These are phyloP conservation scores for Cucumis melo DNA, from an alignment of 306 rosid genomes.

Conservation along the genomic window DNA sequence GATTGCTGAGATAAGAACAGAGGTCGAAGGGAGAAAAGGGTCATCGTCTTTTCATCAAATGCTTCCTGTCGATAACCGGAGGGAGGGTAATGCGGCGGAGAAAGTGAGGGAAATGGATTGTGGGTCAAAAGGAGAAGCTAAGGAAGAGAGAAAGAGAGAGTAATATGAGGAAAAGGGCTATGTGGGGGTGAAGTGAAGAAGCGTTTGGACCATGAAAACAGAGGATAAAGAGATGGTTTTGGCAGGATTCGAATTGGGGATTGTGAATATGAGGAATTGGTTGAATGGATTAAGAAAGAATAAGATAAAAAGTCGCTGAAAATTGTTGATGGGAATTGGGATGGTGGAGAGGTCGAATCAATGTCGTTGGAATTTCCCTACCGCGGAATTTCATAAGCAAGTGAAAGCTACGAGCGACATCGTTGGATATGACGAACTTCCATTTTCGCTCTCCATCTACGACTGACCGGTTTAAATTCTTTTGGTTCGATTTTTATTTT, in stretches of 20 bases:
- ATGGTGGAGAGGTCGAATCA: not conserved
- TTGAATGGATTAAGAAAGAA: not conserved
- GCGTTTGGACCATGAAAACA: not conserved
- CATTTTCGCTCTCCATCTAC: not conserved
- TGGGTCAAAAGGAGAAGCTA: not conserved
- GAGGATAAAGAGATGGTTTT: not conserved
- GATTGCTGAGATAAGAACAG: not conserved
- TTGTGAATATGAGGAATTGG: not conserved
- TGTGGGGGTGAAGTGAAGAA: not conserved
- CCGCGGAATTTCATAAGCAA: not conserved
- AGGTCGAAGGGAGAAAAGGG: not conserved
- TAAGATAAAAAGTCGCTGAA: not conserved
- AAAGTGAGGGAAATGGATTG: not conserved
- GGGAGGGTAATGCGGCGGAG: not conserved
- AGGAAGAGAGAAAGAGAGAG: not conserved
- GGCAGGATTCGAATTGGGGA: not conserved
- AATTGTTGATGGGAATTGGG: not conserved
- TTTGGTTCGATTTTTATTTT: not conserved
- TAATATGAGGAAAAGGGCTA: not conserved
- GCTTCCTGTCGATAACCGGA: not conserved
- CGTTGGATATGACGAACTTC: not conserved
- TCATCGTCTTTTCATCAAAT: not conserved
- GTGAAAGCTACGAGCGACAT: too few species aligned
- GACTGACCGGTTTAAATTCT: not conserved
- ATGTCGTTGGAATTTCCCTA: not conserved